These are phyloP conservation scores for Fusarium udum DNA, from an alignment of 2,329 filamentous ascomycete genomes.

Conservation along the genomic window DNA sequence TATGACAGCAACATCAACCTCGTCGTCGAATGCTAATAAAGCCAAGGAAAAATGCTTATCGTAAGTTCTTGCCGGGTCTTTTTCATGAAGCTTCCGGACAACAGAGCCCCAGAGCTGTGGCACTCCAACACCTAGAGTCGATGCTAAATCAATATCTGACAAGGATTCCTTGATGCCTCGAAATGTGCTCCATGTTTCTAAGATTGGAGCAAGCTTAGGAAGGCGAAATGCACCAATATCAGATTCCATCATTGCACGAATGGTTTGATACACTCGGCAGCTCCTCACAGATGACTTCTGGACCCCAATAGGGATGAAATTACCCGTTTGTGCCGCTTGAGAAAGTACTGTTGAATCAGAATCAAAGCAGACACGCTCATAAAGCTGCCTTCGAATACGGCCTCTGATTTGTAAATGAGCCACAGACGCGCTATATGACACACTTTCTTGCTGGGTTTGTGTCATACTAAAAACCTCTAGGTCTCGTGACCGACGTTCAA, in stretches of 20 bases:
- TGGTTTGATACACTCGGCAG: slow-evolving; percentile 5
- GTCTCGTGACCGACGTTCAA: slow-evolving; percentile 45
- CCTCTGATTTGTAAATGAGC: slow-evolving; percentile 3
- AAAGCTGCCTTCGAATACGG: slow-evolving; percentile 19
- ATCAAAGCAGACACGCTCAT: slow-evolving; percentile 23
- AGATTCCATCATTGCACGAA: neutral
- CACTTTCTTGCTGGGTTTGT: neutral
- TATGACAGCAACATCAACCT: slow-evolving; percentile 1
- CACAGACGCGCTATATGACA: neutral
- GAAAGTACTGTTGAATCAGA: neutral
- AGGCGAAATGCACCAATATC: fast-evolving
- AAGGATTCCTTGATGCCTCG: neutral
- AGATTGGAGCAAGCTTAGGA: neutral
- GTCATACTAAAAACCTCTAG: slow-evolving; percentile 39
- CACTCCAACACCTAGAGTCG: slow-evolving; percentile 64
- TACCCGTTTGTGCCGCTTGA: neutral
- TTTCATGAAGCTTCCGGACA: slow-evolving; percentile 36
- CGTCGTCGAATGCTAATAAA: slow-evolving; percentile 7
- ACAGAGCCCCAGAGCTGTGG: slow-evolving; percentile 62
- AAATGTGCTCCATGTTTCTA: slow-evolving; percentile 1
- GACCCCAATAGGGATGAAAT: neutral
- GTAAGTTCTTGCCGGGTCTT: neutral
- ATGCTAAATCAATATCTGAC: neutral
- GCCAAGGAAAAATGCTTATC: slow-evolving; percentile 8
- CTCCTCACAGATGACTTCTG: neutral